Percentiles rank a stretch among this genome's conserved stretches.
Evolutionary conservation across 495 filamentous ascomycete species (phyloP).

Genomic region (Apiosordaria backusii): DNA sequence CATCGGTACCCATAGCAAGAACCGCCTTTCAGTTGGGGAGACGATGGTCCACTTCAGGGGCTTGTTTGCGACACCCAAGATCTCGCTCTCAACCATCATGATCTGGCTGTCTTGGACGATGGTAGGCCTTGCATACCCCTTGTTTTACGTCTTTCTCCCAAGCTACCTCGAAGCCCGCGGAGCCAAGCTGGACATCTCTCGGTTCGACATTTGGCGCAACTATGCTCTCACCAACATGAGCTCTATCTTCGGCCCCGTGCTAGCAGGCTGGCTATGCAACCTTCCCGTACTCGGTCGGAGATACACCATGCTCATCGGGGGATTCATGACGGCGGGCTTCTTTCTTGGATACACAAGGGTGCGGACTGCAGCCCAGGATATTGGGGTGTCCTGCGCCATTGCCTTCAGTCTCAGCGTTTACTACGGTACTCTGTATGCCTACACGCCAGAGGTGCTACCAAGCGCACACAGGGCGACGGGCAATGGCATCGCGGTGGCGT

Average conservation of each 20-base stretch:
- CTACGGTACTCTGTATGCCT: conserved; percentile 68
- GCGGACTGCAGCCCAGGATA: conserved; percentile 53
- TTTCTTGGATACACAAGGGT: conserved; percentile 69
- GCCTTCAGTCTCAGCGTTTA: conserved; percentile 67
- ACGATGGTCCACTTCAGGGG: conserved; percentile 56
- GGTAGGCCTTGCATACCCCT: conserved; percentile 64
- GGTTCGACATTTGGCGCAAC: conserved; percentile 65
- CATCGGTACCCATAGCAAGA: conserved; percentile 37
- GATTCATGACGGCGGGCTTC: conserved; percentile 59
- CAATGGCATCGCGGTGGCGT: conserved; percentile 64
- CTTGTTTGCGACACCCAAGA: conserved; percentile 58
- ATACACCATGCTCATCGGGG: conserved; percentile 65
- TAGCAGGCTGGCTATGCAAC: conserved; percentile 63
- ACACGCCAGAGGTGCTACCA: conserved; percentile 58
- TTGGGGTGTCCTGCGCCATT: conserved; percentile 64
- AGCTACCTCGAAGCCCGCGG: conserved; percentile 42
- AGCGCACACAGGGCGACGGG: conserved; percentile 67
- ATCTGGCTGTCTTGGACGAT: conserved; percentile 70
- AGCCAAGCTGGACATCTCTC: conserved; percentile 34
- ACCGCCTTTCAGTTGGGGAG: conserved; percentile 48
- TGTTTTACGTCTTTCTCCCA: conserved; percentile 67
- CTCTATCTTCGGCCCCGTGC: conserved; percentile 60
- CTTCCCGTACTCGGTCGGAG: conserved; percentile 54
- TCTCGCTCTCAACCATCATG: conserved; percentile 58
- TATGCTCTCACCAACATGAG: conserved; percentile 65